Evolutionary conservation across 1,284 basidiomycete species (phyloP).

Genomic region (Stereum hirsutum): DNA sequence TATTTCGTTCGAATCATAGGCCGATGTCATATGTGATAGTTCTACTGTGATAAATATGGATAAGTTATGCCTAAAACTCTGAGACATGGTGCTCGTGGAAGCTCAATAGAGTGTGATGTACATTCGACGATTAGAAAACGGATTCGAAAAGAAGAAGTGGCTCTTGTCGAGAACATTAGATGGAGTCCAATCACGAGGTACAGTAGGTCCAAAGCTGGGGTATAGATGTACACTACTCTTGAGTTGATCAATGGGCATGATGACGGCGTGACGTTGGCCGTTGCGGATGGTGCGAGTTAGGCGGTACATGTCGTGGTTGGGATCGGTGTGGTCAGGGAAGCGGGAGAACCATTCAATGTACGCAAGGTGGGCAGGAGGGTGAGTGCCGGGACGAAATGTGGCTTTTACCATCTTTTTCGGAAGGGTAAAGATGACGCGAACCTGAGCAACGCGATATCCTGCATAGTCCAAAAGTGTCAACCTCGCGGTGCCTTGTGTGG

Average conservation of each 20-base stretch:
- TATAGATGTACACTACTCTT: conserved; percentile 1
- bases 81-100: no score
- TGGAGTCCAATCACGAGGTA: conserved; percentile 1
- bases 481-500: no score
- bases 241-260: background rate
- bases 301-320: conserved; percentile 10
- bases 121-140: background rate
- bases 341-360: background rate
- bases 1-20: no score
- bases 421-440: conserved; percentile 16
- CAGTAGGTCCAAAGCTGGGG: conserved; percentile 1
- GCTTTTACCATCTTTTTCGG: conserved; percentile 1
- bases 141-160: conserved; percentile 2
- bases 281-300: background rate
- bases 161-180: conserved; percentile 1
- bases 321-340: background rate
- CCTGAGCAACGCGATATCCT: conserved; percentile 15
- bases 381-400: conserved; percentile 7
- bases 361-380: background rate
- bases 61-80: no score
- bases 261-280: background rate
- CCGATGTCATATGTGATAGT: no score
- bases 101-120: background rate
- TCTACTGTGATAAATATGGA: no score
- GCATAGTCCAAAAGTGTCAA: background rate